These are phyloP conservation scores for Amauroascus niger DNA, from an alignment of 2,329 filamentous ascomycete species.

Conservation along the genomic window DNA sequence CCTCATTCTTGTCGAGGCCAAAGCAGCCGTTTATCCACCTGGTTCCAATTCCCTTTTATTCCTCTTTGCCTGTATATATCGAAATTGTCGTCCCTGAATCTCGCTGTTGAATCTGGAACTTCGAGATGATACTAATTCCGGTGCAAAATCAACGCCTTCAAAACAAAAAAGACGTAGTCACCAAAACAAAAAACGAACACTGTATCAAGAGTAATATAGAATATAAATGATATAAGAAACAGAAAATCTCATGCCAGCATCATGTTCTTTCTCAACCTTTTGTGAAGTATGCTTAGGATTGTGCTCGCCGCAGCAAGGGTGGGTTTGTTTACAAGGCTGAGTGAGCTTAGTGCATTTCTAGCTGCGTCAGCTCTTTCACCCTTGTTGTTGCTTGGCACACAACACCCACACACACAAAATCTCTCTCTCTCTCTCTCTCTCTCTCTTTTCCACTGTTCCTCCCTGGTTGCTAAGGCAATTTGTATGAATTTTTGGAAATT, in stretches of 20 bases:
- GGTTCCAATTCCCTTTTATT: not conserved
- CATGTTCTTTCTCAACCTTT: not conserved
- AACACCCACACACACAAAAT: not conserved
- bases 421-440: no score
- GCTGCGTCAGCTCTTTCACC: conserved; percentile 3
- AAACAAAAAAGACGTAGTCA: not conserved
- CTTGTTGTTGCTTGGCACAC: conserved; percentile 3
- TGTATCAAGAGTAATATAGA: not conserved
- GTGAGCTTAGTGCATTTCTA: not conserved
- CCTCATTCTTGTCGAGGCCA: conserved; percentile 10
- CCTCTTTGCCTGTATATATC: not conserved
- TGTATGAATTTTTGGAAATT: no score
- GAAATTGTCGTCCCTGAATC: not conserved
- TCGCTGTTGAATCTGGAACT: not conserved
- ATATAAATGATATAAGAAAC: not conserved
- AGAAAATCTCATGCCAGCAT: not conserved
- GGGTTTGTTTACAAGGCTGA: conserved; percentile 12
- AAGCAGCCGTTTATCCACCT: not conserved
- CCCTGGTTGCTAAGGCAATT: no score
- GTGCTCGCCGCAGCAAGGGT: conserved; percentile 4
- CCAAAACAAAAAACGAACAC: not conserved
- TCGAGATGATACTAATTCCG: not conserved
- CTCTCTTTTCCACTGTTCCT: no score
- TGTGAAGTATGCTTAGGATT: not conserved
- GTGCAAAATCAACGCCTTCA: not conserved